Conservation (phyloP, 2,329 filamentous ascomycete species). For the Gnomoniopsis sp. region DNA sequence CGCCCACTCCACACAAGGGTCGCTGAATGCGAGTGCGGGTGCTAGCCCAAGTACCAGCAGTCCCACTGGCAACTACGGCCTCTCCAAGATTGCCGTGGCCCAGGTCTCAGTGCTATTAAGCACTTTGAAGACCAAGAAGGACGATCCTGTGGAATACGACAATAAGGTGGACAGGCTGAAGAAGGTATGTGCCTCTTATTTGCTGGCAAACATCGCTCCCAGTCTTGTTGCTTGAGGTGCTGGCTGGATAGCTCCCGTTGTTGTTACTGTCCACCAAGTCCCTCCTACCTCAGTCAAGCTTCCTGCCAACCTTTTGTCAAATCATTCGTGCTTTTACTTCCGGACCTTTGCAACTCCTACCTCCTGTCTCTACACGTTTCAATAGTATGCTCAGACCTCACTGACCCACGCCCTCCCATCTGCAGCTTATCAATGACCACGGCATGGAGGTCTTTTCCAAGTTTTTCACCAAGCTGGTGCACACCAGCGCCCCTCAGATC, state of each 20-base stretch:
- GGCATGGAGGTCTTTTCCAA: constrained; percentile 98
- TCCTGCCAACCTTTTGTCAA: not conserved
- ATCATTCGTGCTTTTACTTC: not conserved
- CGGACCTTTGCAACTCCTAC: not conserved
- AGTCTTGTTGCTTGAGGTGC: not conserved
- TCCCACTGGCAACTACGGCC: constrained; percentile 60
- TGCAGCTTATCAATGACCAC: constrained; percentile 92
- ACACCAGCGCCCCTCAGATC: constrained; percentile 86
- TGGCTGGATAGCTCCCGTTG: not conserved
- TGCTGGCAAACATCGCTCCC: not conserved
- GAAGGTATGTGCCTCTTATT: constrained; percentile 62
- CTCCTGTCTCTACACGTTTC: not conserved
- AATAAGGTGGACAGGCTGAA: constrained; percentile 85
- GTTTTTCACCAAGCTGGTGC: constrained; percentile 90
- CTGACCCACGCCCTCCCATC: not conserved
- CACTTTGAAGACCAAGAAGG: constrained; percentile 92
- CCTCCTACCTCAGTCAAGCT: not conserved
- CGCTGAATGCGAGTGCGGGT: constrained; percentile 49
- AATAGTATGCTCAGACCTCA: not conserved
- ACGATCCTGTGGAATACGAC: constrained; percentile 83
- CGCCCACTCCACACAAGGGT: constrained; percentile 53
- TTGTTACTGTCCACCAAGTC: not conserved
- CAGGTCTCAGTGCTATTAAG: constrained; percentile 93
- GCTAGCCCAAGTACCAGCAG: constrained; percentile 60
- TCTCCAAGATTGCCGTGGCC: constrained; percentile 91